Conservation (phyloP, 2,329 filamentous ascomycete species). For the Neofusicoccum umdonicola region DNA sequence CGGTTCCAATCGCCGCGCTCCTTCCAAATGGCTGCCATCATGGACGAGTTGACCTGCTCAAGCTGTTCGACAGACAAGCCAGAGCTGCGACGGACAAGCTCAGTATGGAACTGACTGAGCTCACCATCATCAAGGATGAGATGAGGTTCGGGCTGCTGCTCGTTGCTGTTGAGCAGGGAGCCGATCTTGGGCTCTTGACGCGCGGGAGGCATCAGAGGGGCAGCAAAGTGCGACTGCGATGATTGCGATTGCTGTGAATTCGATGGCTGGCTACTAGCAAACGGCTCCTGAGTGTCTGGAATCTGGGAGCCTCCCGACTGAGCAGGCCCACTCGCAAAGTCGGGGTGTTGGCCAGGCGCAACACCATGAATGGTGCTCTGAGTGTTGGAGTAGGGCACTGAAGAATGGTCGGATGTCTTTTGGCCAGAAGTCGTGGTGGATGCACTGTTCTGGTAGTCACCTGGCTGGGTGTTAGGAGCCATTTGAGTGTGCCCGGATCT, state of each 20-base stretch:
- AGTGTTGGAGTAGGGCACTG: conserved; percentile 65
- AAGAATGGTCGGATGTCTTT: conserved; percentile 68
- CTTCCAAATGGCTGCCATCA: conserved; percentile 90
- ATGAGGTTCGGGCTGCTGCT: conserved; percentile 25
- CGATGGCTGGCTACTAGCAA: conserved; percentile 33
- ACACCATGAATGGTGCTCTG: conserved; percentile 71
- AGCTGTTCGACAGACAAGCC: conserved; percentile 89
- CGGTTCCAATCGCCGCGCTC: conserved; percentile 80
- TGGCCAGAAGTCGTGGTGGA: conserved; percentile 85
- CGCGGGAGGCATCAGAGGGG: conserved; percentile 18
- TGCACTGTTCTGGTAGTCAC: conserved; percentile 76
- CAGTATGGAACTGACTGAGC: conserved; percentile 58
- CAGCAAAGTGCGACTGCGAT: conserved; percentile 27
- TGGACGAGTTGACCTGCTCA: conserved; percentile 83
- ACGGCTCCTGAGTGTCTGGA: conserved; percentile 57
- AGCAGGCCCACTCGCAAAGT: conserved; percentile 54
- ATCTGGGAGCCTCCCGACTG: conserved; percentile 56
- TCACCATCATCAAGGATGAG: conserved; percentile 50
- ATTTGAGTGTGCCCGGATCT: conserved; percentile 62
- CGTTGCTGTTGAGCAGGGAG: conserved; percentile 41
- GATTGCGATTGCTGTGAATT: conserved; percentile 38
- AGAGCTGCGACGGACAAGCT: conserved; percentile 65
- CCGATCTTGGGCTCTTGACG: conserved; percentile 37
- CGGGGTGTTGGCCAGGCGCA: conserved; percentile 49
- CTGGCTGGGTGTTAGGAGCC: conserved; percentile 56